phyloP scores from a whole-genome alignment of 139 green algal genomes.

The Chlamydomonas schloesseri region DNA sequence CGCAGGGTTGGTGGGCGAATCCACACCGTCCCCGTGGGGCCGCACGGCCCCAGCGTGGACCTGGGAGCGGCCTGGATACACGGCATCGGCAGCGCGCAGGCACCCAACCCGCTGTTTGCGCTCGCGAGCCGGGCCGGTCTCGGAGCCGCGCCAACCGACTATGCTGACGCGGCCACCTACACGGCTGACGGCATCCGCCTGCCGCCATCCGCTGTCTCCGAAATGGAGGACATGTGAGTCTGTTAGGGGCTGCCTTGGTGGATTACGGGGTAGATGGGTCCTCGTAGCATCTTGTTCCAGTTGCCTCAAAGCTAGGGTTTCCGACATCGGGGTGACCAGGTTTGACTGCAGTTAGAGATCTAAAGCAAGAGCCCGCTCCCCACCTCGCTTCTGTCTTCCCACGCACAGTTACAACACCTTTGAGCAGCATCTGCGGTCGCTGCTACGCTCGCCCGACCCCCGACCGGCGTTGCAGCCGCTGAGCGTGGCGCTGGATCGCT shows the following conservation, averaged over 20 bases:
- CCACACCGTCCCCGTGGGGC: constrained; percentile 47
- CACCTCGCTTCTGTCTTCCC: no score
- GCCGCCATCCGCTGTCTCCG: neutral
- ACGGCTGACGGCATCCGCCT: neutral
- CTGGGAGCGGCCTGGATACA: constrained; percentile 64
- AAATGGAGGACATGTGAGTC: constrained; percentile 29
- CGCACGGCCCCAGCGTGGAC: neutral
- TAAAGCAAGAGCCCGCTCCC: no score
- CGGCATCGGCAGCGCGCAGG: constrained; percentile 15
- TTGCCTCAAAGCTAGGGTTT: no score
- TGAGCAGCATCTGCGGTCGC: constrained; percentile 20
- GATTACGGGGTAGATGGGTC: no score
- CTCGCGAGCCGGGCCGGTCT: constrained; percentile 30
- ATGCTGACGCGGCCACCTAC: constrained; percentile 13
- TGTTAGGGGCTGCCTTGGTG: no score
- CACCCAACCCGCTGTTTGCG: constrained; percentile 52
- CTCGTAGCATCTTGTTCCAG: no score
- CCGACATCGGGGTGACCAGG: no score
- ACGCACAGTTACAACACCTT: constrained; percentile 32
- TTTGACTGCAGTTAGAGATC: no score
- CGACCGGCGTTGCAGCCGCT: constrained; percentile 3
- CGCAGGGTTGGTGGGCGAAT: constrained; percentile 76
- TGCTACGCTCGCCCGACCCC: constrained; percentile 7
- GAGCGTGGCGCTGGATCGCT: neutral
- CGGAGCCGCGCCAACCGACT: constrained; percentile 25